Evolutionary conservation across 495 filamentous ascomycete species (phyloP), one percentile per base, ranked within the genome.

Genomic region (Penicillium taxi): DNA sequence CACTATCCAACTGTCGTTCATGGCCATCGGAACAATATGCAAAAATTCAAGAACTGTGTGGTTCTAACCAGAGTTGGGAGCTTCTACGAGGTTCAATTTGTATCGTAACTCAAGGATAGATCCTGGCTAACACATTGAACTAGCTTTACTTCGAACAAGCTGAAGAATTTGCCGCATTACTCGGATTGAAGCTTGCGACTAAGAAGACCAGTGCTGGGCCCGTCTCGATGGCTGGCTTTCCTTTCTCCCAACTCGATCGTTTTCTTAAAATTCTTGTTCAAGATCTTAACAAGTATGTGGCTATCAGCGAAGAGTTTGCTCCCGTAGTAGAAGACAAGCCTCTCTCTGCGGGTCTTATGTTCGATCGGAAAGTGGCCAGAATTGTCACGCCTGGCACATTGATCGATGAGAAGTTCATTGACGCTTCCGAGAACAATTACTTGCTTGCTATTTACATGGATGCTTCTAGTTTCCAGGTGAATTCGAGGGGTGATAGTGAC

Each of bases 401-500:
- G 27, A 94, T 96, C 47, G 91, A 99, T 56, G 93, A 99, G 59
- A 87, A 89, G 44, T 96, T 96, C 57, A 84, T 96, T 67, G 84
- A 96, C 50, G 82, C 86, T 0, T 87, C 81, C 35, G 78, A 86
- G 44, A 94, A 93, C 55, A 94, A 96, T 53, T 98, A 87, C 54
- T 59, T 98, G 26, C 73, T 96, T 44, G 78, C 83, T 24, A 70
- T 94, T 24, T 75, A 88, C 48, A 38, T 72, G 9, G 64, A 75
- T 38, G 34, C 47, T 5, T 17, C 50, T 6, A 26, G 49, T 9
- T 26, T 63, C 23, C 36, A 50, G 30, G 19, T 23, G n/a, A 39
- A 47, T n/a, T 39, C 47, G 15, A 46, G 46, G 8, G 33, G 43
- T 2, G 40, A 56, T 9, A 47, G 47, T 19, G 47, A 48, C 22